Base-by-base conservation (phyloP, 2,329 filamentous ascomycete genomes). In the Hymenoscyphus repandus region DNA sequence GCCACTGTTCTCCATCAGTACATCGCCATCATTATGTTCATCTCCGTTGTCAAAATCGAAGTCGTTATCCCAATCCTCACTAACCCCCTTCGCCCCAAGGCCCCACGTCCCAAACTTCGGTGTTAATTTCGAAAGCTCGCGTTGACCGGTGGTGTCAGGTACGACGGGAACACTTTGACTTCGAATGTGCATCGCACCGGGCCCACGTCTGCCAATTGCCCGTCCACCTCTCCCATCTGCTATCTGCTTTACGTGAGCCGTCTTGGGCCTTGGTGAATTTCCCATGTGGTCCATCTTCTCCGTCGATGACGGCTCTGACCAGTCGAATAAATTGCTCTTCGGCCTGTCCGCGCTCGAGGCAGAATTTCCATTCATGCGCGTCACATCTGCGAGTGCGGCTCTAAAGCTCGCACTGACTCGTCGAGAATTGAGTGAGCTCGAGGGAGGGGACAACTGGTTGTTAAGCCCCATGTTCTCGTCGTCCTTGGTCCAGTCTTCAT, bases 31-130 rank as follows among this genome's bases (percentile, higher is more conserved):
- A 11, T 64, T 62, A 12, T 64, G 62, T 11, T 52, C 60, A 37
- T 63, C 59, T 37, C 53, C 71, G 17, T 45, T 58, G 9, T 67
- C 65, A 64, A 92, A 91, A 53, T 92, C 87, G 60, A 95, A 93
- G 66, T 95, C 89, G 56, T 91, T 87, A 60, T 92, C 89, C 89
- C 89, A 95, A 63, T 93, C 88, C 65, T 95, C 89, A 54, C 85
- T 91, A 10, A 84, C 83, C 13, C 81, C 85, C 67, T 91, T 91
- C 55, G 81, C 84, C n/a, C 85, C 82, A 38, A 90, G 71, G 2
- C 86, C 87, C 88, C 88, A 92, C 1, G 88, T 91, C 39, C 88
- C 86, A 63, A 90, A 92, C 62, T 90, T 91, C 47, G 77, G 72
- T 1, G 70, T 78, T n/a, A 79, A 67, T 71, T 86, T 63, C 67